These are phyloP conservation scores for Coniferiporia sulphurascens DNA, from an alignment of 1,284 basidiomycete genomes.

Conservation along the genomic window DNA sequence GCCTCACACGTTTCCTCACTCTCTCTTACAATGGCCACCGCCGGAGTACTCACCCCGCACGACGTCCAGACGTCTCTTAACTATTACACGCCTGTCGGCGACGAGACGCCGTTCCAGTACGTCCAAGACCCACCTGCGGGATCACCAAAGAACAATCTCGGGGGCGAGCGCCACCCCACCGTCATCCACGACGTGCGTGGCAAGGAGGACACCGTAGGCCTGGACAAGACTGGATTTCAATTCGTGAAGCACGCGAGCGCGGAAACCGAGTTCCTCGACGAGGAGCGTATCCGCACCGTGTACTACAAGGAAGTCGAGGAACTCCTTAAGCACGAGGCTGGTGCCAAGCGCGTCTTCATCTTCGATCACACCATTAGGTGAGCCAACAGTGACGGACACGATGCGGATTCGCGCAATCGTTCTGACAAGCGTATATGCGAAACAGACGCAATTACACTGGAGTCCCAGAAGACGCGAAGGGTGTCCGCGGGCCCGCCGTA, in stretches of 20 bases:
- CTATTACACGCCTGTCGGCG: conserved; percentile 12
- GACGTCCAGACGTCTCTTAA: conserved; percentile 15
- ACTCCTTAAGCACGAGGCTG: conserved; percentile 27
- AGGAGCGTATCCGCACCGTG: conserved; percentile 21
- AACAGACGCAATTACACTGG: conserved; percentile 8
- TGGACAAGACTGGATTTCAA: conserved; percentile 23
- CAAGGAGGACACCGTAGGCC: conserved; percentile 17
- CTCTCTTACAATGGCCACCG: neutral
- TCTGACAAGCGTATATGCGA: conserved; percentile 3
- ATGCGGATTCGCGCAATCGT: conserved; percentile 20
- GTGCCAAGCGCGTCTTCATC: conserved; percentile 26
- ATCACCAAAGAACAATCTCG: conserved; percentile 8
- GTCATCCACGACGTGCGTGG: conserved; percentile 17
- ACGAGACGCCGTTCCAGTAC: conserved; percentile 17
- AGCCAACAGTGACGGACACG: neutral
- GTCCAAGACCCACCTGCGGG: conserved; percentile 11
- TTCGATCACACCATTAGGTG: conserved; percentile 23
- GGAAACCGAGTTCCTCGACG: conserved; percentile 18
- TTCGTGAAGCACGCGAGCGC: conserved; percentile 13
- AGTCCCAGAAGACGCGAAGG: neutral
- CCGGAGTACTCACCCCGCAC: conserved; percentile 5
- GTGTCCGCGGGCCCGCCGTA: neutral
- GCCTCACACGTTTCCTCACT: neutral
- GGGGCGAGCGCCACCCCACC: conserved; percentile 3
- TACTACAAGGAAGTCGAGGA: conserved; percentile 27